A percentile compares a stretch with the other conserved stretches of the same genome.
phyloP scores from a whole-genome alignment of 2,329 filamentous ascomycete species.

The Alternaria incomplexa region DNA sequence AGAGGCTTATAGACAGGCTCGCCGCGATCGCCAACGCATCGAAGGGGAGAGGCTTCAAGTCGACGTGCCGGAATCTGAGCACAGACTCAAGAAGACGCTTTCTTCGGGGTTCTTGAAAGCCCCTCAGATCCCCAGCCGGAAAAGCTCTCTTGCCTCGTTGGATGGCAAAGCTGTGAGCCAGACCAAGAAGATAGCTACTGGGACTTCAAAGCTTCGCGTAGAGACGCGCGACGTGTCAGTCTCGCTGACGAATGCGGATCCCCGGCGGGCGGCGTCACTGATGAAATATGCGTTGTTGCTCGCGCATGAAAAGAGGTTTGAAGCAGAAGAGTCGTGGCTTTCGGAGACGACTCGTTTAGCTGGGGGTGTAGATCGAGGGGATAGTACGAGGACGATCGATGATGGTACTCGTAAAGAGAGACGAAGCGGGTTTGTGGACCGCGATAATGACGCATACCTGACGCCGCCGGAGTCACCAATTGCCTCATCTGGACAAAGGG shows the following conservation, averaged over 20 bases:
- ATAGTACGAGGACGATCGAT: background rate
- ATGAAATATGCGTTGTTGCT: slow-evolving; percentile 7
- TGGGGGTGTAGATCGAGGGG: background rate
- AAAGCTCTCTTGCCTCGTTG: background rate
- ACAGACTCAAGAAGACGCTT: background rate
- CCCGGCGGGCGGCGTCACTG: background rate
- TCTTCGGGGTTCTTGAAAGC: background rate
- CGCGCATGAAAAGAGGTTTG: slow-evolving; percentile 1
- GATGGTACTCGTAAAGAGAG: background rate
- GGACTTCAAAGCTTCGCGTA: background rate
- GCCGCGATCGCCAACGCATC: background rate
- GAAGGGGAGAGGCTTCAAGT: background rate
- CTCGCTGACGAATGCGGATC: slow-evolving; percentile 1
- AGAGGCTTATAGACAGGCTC: background rate
- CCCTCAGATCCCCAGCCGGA: slow-evolving; percentile 33
- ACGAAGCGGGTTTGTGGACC: background rate
- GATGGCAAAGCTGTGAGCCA: background rate
- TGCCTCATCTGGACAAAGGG: background rate
- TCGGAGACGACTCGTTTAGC: background rate
- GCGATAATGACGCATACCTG: background rate
- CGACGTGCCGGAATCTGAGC: background rate
- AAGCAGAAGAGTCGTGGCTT: background rate
- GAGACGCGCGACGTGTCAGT: background rate
- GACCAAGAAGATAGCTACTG: background rate
- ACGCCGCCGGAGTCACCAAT: background rate